Base-by-base conservation (phyloP, 805 yeast genomes). In the Saccharomycopsis microspora region DNA sequence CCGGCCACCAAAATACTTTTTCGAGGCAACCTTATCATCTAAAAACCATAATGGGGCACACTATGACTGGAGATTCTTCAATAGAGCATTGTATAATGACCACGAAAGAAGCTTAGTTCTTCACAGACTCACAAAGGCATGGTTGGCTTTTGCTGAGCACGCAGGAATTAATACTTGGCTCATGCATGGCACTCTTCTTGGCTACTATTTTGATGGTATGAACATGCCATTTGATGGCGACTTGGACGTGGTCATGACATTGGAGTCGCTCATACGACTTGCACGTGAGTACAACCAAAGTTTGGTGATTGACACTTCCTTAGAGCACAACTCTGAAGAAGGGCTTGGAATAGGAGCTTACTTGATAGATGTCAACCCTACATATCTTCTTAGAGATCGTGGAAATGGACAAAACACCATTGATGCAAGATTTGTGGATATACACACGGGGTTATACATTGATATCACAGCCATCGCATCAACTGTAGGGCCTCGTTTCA, bases 361-460 rank as follows among this genome's bases (percentile, higher is more conserved):
- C 58, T 69, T 76, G 44, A 49, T 79, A 39, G 76, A 50, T 43
- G 57, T 63, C 43, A 70, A 76, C 3, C 63, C 72, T 5, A 70
- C 70, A 7, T 63, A 77, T 5, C 73, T 84, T 2, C 69, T 71
- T 42, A 66, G 89, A 57, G 60, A 58, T 0, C 68, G 70, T 46
- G 83, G 77, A 1, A 79, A 76, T 55, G 83, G 82, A 1, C 55
- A 60, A 19, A 80, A 81, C 58, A 76, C 77, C 54, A 81, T 82
- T 38, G 85, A 81, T 62, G 89, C 84, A 0, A 64, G 90, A 44
- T 80, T 82, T 56, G 76, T 83, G 48, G 88, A 82, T 59, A 65
- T 76, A 6, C 81, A 78, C 53, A 71, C 80, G 4, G 90, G 90
- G 0, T 59, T 79, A 46, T 83, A 76, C 57, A 78, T 83, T 45